Conservation (phyloP, 2,329 filamentous ascomycete species). For the Neonectria punicea region DNA sequence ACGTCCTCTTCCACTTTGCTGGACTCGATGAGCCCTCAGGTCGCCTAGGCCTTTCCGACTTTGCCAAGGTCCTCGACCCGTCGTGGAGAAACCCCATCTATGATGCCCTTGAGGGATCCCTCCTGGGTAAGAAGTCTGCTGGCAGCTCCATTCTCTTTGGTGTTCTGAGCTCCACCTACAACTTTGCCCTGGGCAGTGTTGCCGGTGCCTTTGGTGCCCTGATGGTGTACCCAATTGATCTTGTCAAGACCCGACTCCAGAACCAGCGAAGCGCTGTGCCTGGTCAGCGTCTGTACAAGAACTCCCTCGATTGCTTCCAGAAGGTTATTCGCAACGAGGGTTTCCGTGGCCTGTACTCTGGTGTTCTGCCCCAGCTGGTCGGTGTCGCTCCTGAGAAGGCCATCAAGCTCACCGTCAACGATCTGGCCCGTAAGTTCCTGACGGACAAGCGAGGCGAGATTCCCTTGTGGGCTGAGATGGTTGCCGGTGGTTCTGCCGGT, state of each 20-base stretch:
- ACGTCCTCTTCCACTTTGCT: conserved; percentile 98
- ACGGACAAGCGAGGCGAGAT: conserved; percentile 83
- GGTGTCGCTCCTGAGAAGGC: conserved; percentile 99
- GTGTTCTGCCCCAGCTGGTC: conserved; percentile 92
- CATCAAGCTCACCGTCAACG: conserved; percentile 98
- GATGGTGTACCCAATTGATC: conserved; percentile 98
- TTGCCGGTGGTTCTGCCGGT: conserved; percentile 90
- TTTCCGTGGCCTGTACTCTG: conserved; percentile 88
- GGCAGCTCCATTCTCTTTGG: conserved; percentile 63
- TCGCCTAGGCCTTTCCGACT: conserved; percentile 82
- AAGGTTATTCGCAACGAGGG: conserved; percentile 97
- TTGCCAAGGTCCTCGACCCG: conserved; percentile 93
- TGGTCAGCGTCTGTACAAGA: conserved; percentile 92
- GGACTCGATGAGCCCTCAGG: conserved; percentile 91
- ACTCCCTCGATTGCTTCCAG: conserved; percentile 92
- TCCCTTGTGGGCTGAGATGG: conserved; percentile 74
- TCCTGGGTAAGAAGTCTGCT: conserved; percentile 47
- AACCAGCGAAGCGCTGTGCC: conserved; percentile 85
- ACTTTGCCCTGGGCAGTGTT: conserved; percentile 88
- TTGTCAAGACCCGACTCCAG: conserved; percentile 98
- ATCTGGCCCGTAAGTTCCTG: conserved; percentile 82
- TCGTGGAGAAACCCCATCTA: conserved; percentile 80
- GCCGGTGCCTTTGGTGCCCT: conserved; percentile 98
- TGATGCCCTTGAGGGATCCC: conserved; percentile 58
- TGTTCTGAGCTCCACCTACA: conserved; percentile 78